Conservation (phyloP, 1,284 basidiomycete genomes). For the Sanghuangporus weigelae region DNA sequence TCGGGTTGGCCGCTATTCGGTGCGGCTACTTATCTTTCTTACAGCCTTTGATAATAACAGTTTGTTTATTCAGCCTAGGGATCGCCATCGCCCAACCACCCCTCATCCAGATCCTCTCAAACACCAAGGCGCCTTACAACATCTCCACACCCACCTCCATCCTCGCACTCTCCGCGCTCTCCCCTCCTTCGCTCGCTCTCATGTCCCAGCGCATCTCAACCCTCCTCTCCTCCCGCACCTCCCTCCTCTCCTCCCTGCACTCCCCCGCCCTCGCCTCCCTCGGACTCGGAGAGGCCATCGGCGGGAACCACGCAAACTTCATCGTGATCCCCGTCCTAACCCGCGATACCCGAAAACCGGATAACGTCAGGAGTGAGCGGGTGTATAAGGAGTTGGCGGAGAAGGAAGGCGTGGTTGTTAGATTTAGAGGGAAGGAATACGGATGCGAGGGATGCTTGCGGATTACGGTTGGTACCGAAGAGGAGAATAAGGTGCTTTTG, state of each 20-base stretch:
- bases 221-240: constrained; percentile 55
- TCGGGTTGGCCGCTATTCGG: constrained; percentile 94
- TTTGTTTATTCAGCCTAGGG: constrained; percentile 61
- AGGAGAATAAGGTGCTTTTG: constrained; percentile 67
- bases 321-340: constrained; percentile 77
- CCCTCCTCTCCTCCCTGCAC: constrained; percentile 47
- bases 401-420: constrained; percentile 81
- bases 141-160: constrained; percentile 88
- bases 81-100: constrained; percentile 87
- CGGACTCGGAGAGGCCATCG: constrained; percentile 70
- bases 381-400: constrained; percentile 88
- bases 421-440: constrained; percentile 82
- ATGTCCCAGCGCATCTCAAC: constrained; percentile 67
- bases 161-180: constrained; percentile 78
- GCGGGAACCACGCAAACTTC: constrained; percentile 91
- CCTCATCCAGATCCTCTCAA: constrained; percentile 87
- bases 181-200: constrained; percentile 51
- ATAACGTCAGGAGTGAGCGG: constrained; percentile 63
- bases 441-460: constrained; percentile 89
- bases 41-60: not conserved
- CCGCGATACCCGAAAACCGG: constrained; percentile 42
- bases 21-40: constrained; percentile 26
- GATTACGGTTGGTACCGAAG: constrained; percentile 85
- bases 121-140: constrained; percentile 98
- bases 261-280: constrained; percentile 33